phyloP scores from a whole-genome alignment of 2,329 filamentous ascomycete species.

The Paecilomyces niveus region DNA sequence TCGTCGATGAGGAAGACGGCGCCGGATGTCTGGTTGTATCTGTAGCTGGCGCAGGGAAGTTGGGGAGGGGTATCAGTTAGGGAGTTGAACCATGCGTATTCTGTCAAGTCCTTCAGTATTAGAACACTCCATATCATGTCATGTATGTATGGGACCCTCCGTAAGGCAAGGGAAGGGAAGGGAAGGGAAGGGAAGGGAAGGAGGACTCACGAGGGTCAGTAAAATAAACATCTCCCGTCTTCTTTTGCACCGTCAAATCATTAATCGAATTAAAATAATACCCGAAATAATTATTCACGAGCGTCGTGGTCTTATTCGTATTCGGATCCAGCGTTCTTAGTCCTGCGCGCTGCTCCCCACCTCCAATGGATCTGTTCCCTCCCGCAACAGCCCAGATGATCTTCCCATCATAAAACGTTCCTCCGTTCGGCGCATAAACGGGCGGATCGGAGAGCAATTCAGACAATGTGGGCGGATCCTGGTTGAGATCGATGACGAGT shows the following conservation, averaged over 20 bases:
- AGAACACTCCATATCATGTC: neutral
- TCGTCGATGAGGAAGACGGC: constrained; percentile 35
- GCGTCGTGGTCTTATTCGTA: constrained; percentile 33
- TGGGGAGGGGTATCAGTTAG: constrained; percentile 30
- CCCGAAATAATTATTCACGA: constrained; percentile 40
- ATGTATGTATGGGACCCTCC: neutral
- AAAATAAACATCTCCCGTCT: constrained; percentile 15
- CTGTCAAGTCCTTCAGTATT: constrained; percentile 1
- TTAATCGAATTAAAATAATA: constrained; percentile 14
- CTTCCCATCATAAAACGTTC: constrained; percentile 31
- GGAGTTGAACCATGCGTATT: constrained; percentile 30
- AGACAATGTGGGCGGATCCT: constrained; percentile 31
- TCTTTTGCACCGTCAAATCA: constrained; percentile 13
- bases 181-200: too few relatives aligned
- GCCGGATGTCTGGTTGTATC: constrained; percentile 36
- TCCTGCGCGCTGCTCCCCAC: constrained; percentile 32
- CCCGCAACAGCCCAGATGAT: constrained; percentile 35
- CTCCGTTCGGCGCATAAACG: constrained; percentile 39
- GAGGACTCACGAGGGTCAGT: constrained; percentile 11
- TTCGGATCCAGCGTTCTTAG: constrained; percentile 39
- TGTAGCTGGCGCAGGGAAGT: constrained; percentile 29
- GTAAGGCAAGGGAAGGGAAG: neutral
- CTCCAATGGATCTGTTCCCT: constrained; percentile 28
- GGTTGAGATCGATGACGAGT: constrained; percentile 36
- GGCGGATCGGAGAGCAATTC: constrained; percentile 36